Evolutionary conservation across 2,329 filamentous ascomycete species (phyloP), one percentile per base, ranked within the genome.

Genomic region (Tolypocladium pustulatum): DNA sequence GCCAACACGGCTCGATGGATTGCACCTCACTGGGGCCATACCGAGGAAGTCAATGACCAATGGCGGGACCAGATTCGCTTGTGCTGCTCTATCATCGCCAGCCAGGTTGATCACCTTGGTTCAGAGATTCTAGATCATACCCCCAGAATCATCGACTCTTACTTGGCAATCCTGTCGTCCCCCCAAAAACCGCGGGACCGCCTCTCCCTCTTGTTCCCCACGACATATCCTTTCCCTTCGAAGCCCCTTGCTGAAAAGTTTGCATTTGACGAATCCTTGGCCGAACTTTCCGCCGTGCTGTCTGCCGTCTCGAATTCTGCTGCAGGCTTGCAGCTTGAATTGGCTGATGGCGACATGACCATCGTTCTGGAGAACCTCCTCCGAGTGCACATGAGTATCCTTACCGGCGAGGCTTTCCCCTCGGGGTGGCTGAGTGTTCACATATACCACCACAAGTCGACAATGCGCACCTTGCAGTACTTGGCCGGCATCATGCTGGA

Each of bases 51-150:
- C 12, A 91, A 85, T 3, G 87, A 92, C 40, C 90, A 96, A 67
- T 97, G 91, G 85, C 88, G 88, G 63, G 91, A 96, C 27, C 94
- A 97, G 74, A 89, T 97, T 22, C 88, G 94, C 20, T 78, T 99
- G 20, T 96, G 93, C 73, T 96, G 91, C 73, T 95, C 93, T 0
- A 89, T 99, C 38, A 80, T 99, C 40, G 90, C 93, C 10, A 91
- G 89, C 61, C 90, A 97, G 69, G 81, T 92, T 59, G 83, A 89
- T 46, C 82, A 90, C 64, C 81, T 96, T 10, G 87, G 88, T 10
- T 81, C 90, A 41, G 88, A 94, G 67, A 88, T 94, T 54, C 90
- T 91, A 25, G 89, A 92, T 61, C 95, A 96, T 69, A 87, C 97
- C 63, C 90, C 91, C 0, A 95, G 93, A 71, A 87, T 97, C 54